A percentile compares a stretch with the other conserved stretches of the same genome.
Evolutionary conservation across 176 grass and related monocot genomes (phyloP).

Genomic region (Aegilops speltoides): DNA sequence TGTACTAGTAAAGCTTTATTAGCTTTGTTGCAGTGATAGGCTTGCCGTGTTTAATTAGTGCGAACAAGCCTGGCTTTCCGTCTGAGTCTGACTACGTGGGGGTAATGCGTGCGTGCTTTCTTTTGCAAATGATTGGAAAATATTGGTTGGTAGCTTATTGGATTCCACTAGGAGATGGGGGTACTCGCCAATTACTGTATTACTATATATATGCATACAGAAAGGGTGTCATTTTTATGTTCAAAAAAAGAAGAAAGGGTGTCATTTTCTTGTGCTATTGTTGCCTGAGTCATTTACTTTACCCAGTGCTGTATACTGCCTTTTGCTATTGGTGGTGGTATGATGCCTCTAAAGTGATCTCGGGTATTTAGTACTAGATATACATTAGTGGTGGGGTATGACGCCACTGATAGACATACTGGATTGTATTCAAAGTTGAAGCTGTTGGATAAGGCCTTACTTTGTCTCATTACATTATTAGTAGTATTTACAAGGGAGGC

Average conservation of each 20-base stretch:
- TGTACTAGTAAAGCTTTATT: not conserved
- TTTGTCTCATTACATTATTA: constrained; percentile 30
- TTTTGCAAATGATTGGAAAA: constrained; percentile 29
- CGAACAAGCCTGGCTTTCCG: not conserved
- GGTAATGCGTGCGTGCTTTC: constrained; percentile 5
- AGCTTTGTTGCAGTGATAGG: constrained; percentile 22
- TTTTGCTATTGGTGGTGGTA: constrained; percentile 15
- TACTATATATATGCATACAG: not conserved
- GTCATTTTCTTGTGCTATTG: constrained; percentile 36
- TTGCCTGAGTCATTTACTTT: constrained; percentile 46
- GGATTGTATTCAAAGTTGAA: constrained; percentile 41
- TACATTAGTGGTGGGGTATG: constrained; percentile 26
- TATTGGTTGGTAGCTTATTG: constrained; percentile 44
- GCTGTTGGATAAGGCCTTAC: constrained; percentile 33
- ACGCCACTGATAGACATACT: constrained; percentile 20
- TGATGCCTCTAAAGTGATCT: constrained; percentile 35
- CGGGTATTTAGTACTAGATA: constrained; percentile 21
- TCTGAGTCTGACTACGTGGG: constrained; percentile 17
- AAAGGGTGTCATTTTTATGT: not conserved
- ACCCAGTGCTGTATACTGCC: constrained; percentile 1
- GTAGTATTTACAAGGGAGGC: not conserved
- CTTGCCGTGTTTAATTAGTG: not conserved
- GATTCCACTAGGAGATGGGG: constrained; percentile 42
- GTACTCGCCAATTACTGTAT: constrained; percentile 13
- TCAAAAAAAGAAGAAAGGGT: not conserved